These are phyloP conservation scores for Babjeviella inositovora DNA, from an alignment of 805 yeast species.

Conservation along the genomic window DNA sequence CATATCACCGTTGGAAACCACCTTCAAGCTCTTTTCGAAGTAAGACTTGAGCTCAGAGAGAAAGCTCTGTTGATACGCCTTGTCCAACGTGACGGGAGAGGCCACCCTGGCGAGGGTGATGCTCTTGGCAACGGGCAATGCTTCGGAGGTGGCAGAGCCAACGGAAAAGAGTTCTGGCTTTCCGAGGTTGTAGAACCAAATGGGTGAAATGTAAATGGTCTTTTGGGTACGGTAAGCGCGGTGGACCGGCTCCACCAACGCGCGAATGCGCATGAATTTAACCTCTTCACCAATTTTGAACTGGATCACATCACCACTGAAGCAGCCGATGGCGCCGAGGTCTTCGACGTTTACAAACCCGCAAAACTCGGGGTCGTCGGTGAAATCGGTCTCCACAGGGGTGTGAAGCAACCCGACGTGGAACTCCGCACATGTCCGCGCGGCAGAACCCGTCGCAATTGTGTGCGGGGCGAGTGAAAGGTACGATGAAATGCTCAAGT, in stretches of 20 bases:
- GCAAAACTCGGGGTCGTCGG: conserved; percentile 27
- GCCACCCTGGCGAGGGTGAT: conserved; percentile 54
- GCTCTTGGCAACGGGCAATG: conserved; percentile 35
- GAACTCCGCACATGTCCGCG: too few relatives aligned
- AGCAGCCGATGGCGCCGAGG: conserved; percentile 39
- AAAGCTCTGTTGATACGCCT: conserved; percentile 42
- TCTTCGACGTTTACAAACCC: conserved; percentile 30
- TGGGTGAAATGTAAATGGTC: conserved; percentile 46
- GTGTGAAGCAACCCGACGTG: too few relatives aligned
- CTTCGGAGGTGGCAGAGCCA: conserved; percentile 6
- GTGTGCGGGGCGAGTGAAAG: too few relatives aligned
- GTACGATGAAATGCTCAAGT: too few relatives aligned
- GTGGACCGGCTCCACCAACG: conserved; percentile 50
- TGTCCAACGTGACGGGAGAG: conserved; percentile 54
- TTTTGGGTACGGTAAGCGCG: conserved; percentile 16
- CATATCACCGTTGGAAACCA: conserved; percentile 48
- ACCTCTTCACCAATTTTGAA: conserved; percentile 6
- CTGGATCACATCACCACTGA: conserved; percentile 52
- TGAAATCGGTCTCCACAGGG: too few relatives aligned
- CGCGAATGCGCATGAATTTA: conserved; percentile 24
- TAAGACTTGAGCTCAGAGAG: conserved; percentile 41
- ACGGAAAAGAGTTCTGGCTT: conserved; percentile 10
- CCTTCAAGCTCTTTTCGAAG: conserved; percentile 40
- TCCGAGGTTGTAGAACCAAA: conserved; percentile 32
- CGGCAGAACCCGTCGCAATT: too few relatives aligned